Percentiles rank a stretch among this genome's conserved stretches.
Conservation (phyloP, 805 yeast species). For the Sungouiella blattae region DNA sequence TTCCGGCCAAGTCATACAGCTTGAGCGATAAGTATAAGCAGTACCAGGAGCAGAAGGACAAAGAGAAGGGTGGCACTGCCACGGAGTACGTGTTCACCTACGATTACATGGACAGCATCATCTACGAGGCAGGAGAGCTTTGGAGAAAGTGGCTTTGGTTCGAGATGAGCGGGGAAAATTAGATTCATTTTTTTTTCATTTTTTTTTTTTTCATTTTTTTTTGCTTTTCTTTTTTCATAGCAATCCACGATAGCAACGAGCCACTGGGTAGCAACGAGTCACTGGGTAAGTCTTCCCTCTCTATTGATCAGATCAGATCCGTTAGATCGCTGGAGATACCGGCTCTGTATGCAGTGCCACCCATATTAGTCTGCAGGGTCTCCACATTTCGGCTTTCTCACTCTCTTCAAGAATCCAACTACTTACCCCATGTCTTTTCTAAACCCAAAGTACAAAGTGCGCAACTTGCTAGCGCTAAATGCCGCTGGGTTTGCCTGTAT, state of each 20-base stretch:
- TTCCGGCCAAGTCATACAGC: constrained; percentile 45
- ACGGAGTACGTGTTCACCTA: constrained; percentile 9
- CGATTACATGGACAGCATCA: constrained; percentile 68
- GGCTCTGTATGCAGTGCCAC: background rate
- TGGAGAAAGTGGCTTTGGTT: constrained; percentile 80
- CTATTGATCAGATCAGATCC: too few relatives aligned
- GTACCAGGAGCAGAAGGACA: constrained; percentile 22
- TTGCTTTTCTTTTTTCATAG: too few relatives aligned
- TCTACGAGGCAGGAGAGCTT: constrained; percentile 77
- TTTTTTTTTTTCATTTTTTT: too few relatives aligned
- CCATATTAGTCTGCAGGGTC: constrained; percentile 1
- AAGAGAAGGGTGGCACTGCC: constrained; percentile 15
- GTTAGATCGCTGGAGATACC: too few relatives aligned
- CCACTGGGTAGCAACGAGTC: too few relatives aligned
- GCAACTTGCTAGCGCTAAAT: constrained; percentile 32
- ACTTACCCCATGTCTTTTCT: constrained; percentile 3
- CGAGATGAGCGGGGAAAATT: constrained; percentile 33
- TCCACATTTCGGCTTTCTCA: constrained; percentile 4
- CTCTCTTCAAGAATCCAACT: background rate
- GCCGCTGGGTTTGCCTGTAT: constrained; percentile 37
- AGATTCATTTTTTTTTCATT: too few relatives aligned
- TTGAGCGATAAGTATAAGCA: constrained; percentile 32
- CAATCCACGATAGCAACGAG: too few relatives aligned
- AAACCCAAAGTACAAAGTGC: constrained; percentile 12
- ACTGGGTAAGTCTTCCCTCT: too few relatives aligned